phyloP scores from a whole-genome alignment of 2,329 filamentous ascomycete species.

The Cladosporium sp. region DNA sequence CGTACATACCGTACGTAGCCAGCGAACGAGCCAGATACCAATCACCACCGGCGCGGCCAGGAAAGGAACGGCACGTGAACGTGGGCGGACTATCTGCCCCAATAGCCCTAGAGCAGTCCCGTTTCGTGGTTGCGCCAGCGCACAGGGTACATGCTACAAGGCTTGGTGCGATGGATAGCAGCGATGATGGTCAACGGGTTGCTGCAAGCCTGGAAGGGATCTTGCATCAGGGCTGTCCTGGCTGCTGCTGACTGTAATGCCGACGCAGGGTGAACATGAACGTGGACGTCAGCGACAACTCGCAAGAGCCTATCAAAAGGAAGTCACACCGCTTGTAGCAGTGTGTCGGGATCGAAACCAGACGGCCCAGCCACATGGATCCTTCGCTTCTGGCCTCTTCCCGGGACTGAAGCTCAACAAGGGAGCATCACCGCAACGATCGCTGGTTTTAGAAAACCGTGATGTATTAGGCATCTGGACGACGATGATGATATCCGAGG shows the following conservation, averaged over 20 bases:
- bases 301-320: constrained; percentile 1
- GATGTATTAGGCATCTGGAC: constrained; percentile 10
- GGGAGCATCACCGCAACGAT: constrained; percentile 16
- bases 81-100: constrained; percentile 13
- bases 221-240: constrained; percentile 8
- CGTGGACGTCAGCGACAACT: constrained; percentile 13
- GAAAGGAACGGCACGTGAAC: constrained; percentile 19
- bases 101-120: constrained; percentile 8
- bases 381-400: constrained; percentile 12
- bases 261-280: constrained; percentile 11
- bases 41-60: constrained; percentile 8
- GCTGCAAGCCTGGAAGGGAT: constrained; percentile 13
- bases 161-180: not conserved
- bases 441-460: constrained; percentile 1
- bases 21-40: constrained; percentile 1
- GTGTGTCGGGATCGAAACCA: constrained; percentile 4
- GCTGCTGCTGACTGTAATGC: constrained; percentile 18
- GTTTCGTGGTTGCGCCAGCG: constrained; percentile 16
- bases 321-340: constrained; percentile 15
- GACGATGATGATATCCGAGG: not conserved
- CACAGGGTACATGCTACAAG: constrained; percentile 13
- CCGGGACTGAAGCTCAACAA: constrained; percentile 16
- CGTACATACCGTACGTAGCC: constrained; percentile 19
- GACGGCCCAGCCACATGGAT: constrained; percentile 13
- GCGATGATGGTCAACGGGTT: constrained; percentile 9